Base-by-base conservation (phyloP, 306 rosid species). In the Fragaria vesca region DNA sequence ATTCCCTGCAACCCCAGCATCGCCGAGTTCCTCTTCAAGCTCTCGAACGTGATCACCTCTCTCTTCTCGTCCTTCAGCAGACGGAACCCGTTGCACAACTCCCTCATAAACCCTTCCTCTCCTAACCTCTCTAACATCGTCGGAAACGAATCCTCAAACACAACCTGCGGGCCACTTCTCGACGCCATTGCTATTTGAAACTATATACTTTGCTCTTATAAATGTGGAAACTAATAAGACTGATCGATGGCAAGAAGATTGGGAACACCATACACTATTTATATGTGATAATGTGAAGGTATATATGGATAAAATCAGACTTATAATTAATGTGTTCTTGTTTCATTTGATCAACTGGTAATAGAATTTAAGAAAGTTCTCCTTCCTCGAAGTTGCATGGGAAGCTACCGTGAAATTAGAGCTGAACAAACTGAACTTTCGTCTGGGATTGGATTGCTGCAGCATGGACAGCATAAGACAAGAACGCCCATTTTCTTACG, bases 21-120 rank as follows among this genome's bases (percentile, higher is more conserved):
- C 3, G 90, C 89, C 7, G 96, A 77, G 86, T 92, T 92, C 73
- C 2, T 81, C 91, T 89, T 94, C 88, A 94, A 86, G 91, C 96
- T 91, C 86, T 91, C 89, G 63, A 85, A 85, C 0, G 98, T 94
- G 62, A 94, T 91, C 83, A 83, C 79, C 3, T 83, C 87, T 63
- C 85, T 92, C 75, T 88, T 90, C 40, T 40, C 74, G 77, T 94
- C 97, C 90, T 83, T 88, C 83, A 94, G 62, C 87, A 91, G 51
- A 61, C 76, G 61, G 60, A 90, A 94, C 28, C 98, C 97, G 38
- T 79, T 90, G 55, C 90, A 74, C 74, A 94, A 69, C 84, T 91
- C 98, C 84, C 88, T 82, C 90, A 92, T 87, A 30, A 90, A 94
- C 63, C 98, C 97, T 4, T 89, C 89, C 1, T 81, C 73, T 0